These are phyloP conservation scores for Eragrostis tef DNA, from an alignment of 202 grass and related monocot genomes.

Conservation along the genomic window DNA sequence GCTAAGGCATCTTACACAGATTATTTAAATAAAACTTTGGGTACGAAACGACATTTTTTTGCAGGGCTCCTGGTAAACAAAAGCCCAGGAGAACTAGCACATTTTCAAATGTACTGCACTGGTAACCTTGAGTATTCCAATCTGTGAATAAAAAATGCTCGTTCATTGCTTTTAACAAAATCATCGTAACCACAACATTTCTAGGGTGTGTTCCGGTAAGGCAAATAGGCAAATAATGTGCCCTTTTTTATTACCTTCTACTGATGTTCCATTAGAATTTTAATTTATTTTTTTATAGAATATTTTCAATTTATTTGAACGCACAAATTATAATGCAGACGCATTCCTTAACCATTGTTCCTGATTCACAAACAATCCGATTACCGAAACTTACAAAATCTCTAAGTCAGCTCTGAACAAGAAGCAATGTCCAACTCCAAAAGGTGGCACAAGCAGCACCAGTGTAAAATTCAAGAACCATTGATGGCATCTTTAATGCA, in stretches of 20 bases:
- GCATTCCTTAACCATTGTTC: neutral
- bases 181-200: neutral
- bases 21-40: neutral
- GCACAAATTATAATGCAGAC: neutral
- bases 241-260: neutral
- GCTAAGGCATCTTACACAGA: neutral
- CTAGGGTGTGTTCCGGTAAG: neutral
- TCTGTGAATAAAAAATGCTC: neutral
- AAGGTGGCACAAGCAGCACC: slow-evolving; percentile 3
- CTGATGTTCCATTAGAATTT: neutral
- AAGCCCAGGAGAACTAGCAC: slow-evolving; percentile 13
- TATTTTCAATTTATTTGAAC: neutral
- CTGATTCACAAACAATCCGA: neutral
- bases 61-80: neutral
- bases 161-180: neutral
- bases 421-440: slow-evolving; percentile 23
- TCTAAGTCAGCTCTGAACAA: neutral
- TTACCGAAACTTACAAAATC: neutral
- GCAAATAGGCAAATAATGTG: neutral
- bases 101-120: neutral
- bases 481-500: slow-evolving; percentile 2
- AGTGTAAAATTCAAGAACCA: neutral
- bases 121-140: neutral
- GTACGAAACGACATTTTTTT: slow-evolving; percentile 5
- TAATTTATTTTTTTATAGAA: slow-evolving; percentile 8